These are phyloP conservation scores for Eragrostis tef DNA, from an alignment of 202 grass and related monocot genomes.

Conservation along the genomic window DNA sequence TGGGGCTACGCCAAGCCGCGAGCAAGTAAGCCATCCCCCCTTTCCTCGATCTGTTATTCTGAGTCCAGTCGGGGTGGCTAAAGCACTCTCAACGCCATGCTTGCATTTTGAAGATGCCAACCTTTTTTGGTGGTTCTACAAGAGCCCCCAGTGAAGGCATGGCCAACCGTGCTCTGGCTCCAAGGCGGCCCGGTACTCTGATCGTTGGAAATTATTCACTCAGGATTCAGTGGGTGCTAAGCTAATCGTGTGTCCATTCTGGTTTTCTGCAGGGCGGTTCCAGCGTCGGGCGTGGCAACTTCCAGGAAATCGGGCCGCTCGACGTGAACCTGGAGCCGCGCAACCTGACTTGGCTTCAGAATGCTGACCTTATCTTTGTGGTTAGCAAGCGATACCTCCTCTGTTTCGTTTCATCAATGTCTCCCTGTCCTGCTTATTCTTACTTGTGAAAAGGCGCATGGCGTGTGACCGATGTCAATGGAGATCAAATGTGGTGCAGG, in stretches of 20 bases:
- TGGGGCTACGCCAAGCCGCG: no score
- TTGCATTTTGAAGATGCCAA: slow-evolving; percentile 42
- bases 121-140: slow-evolving; percentile 67
- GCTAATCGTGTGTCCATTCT: background rate
- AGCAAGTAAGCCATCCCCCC: no score
- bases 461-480: background rate
- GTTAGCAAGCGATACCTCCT: slow-evolving; percentile 1
- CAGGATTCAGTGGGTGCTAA: no score
- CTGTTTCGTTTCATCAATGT: background rate
- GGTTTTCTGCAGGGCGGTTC: slow-evolving; percentile 45
- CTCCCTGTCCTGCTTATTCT: background rate
- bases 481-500: slow-evolving; percentile 14
- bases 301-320: slow-evolving; percentile 61
- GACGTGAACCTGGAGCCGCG: slow-evolving; percentile 51
- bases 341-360: slow-evolving; percentile 59
- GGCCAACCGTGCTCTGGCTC: slow-evolving; percentile 63
- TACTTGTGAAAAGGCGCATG: background rate
- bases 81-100: no score
- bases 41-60: no score
- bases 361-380: slow-evolving; percentile 66
- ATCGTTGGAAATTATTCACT: no score
- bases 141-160: slow-evolving; percentile 48
- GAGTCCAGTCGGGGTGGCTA: no score
- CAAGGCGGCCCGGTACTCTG: slow-evolving; percentile 60
- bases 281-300: slow-evolving; percentile 53